Conservation (phyloP, 1,284 basidiomycete genomes). For the Peniophora sp. region DNA sequence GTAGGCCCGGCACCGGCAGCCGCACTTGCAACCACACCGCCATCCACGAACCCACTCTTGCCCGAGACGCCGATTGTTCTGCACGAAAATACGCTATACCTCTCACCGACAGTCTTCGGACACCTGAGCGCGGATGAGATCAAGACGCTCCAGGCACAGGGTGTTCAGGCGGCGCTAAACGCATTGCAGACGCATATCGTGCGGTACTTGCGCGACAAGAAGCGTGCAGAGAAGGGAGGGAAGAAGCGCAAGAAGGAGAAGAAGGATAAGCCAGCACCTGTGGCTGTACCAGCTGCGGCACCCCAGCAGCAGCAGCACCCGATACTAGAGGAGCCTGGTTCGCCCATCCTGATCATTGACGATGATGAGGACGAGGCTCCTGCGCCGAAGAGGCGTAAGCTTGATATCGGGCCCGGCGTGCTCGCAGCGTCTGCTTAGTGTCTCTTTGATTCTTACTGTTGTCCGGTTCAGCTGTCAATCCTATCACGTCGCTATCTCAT, state of each 20-base stretch:
- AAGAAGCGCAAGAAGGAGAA: conserved; percentile 36
- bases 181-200: conserved; percentile 83
- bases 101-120: conserved; percentile 81
- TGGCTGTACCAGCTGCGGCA: conserved; percentile 17
- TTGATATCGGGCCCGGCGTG: conserved; percentile 3
- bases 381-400: conserved; percentile 9
- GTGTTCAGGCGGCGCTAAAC: conserved; percentile 76
- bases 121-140: conserved; percentile 71
- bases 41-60: conserved; percentile 26
- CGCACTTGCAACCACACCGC: conserved; percentile 18
- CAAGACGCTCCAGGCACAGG: conserved; percentile 70
- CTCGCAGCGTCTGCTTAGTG: no score
- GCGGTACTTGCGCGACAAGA: conserved; percentile 76
- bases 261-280: conserved; percentile 26
- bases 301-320: conserved; percentile 20
- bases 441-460: no score
- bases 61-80: conserved; percentile 70
- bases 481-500: no score
- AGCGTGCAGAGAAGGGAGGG: conserved; percentile 32
- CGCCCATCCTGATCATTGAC: conserved; percentile 45
- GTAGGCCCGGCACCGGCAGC: conserved; percentile 47
- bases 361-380: conserved; percentile 23
- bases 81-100: conserved; percentile 77
- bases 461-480: no score
- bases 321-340: conserved; percentile 29